These are phyloP conservation scores for Rubia balearica DNA, from an alignment of 305 asterid genomes.

Conservation along the genomic window DNA sequence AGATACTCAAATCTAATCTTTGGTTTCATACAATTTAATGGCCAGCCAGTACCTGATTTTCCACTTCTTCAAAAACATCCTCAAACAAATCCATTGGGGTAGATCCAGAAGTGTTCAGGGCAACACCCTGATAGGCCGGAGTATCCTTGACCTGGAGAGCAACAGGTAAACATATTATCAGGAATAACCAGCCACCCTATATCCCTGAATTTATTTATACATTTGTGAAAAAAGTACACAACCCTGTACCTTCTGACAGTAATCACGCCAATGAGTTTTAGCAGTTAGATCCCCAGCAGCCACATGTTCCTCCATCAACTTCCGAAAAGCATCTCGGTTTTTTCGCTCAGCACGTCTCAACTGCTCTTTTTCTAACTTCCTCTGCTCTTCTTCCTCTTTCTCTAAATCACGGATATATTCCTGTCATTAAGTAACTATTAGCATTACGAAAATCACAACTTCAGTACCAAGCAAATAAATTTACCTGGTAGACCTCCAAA, in stretches of 20 bases:
- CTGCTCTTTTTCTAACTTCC: conserved; percentile 84
- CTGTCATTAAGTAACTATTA: conserved; percentile 29
- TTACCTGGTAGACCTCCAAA: conserved; percentile 86
- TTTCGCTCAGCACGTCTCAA: conserved; percentile 80
- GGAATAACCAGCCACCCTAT: not conserved
- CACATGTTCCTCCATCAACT: conserved; percentile 81
- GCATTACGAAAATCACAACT: not conserved
- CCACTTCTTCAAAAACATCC: conserved; percentile 74
- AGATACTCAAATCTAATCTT: not conserved
- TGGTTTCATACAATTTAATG: not conserved
- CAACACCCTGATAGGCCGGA: conserved; percentile 76
- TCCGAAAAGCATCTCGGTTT: conserved; percentile 88
- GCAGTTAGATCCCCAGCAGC: conserved; percentile 78
- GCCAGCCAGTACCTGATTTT: conserved; percentile 51
- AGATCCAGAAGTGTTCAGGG: conserved; percentile 75
- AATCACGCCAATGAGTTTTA: conserved; percentile 86
- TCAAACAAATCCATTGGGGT: conserved; percentile 92
- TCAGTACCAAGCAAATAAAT: not conserved
- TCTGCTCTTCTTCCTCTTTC: conserved; percentile 90
- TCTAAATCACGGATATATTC: conserved; percentile 93
- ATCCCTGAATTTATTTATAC: not conserved
- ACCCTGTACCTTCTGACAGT: conserved; percentile 59
- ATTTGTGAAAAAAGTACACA: not conserved
- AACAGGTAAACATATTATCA: conserved; percentile 1
- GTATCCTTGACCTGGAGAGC: conserved; percentile 62